Percentiles rank a stretch among this genome's conserved stretches.
phyloP scores from a whole-genome alignment of 371 early-diverging fungal genomes.

The Mucor velutinosus region DNA sequence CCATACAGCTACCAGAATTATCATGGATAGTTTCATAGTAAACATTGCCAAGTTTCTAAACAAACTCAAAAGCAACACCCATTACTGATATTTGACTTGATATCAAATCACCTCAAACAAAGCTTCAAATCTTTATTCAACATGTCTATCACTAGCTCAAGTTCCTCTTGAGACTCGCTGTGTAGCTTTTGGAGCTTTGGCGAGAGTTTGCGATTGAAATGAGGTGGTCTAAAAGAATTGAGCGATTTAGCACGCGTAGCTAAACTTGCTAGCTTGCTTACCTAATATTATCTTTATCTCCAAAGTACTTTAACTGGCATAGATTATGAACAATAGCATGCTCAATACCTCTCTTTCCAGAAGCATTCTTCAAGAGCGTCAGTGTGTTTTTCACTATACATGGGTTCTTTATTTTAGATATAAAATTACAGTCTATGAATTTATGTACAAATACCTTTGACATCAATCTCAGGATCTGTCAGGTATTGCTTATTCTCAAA shows the following conservation, averaged over 20 bases:
- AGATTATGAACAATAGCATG: constrained; percentile 24
- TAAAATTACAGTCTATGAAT: not conserved
- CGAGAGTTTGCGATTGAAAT: constrained; percentile 17
- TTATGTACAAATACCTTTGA: constrained; percentile 6
- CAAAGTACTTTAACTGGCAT: constrained; percentile 21
- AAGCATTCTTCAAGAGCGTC: constrained; percentile 21
- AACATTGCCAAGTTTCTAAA: not conserved
- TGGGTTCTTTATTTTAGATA: not conserved
- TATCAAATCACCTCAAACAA: not conserved
- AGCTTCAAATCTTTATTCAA: constrained; percentile 28
- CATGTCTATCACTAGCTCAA: constrained; percentile 23
- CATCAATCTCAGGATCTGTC: constrained; percentile 18
- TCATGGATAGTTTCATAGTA: too few relatives aligned
- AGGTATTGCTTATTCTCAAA: constrained; percentile 15
- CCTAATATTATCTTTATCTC: constrained; percentile 21
- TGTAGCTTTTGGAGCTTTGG: constrained; percentile 9
- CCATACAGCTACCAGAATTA: too few relatives aligned
- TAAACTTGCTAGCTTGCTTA: constrained; percentile 5
- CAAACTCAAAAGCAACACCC: not conserved
- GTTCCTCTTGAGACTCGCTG: constrained; percentile 13
- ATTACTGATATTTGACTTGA: not conserved
- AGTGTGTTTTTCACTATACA: constrained; percentile 26
- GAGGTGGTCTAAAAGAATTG: constrained; percentile 17
- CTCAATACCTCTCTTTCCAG: constrained; percentile 18
- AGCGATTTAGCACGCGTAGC: not conserved